phyloP scores from a whole-genome alignment of 1,284 basidiomycete genomes.

The Cystobasidiaceae sp. region DNA sequence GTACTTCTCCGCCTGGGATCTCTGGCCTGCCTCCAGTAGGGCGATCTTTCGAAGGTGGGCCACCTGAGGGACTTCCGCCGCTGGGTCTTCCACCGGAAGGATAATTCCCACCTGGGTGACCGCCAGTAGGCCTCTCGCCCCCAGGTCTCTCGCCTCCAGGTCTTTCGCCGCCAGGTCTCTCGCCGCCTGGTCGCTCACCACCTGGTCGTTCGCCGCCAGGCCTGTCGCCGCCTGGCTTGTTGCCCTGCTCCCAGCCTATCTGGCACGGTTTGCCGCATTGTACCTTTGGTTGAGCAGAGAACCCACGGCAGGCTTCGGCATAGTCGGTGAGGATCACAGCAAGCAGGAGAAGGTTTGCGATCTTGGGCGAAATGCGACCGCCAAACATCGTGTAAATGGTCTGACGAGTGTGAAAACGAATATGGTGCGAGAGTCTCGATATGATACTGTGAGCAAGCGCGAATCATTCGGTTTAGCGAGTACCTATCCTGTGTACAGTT shows the following conservation, averaged over 20 bases:
- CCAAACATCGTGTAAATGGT: no score
- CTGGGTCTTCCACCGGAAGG: not conserved
- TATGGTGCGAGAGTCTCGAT: no score
- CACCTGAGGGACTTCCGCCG: not conserved
- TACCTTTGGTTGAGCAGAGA: not conserved
- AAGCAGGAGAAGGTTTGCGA: not conserved
- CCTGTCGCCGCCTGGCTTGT: not conserved
- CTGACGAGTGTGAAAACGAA: no score
- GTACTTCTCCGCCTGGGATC: not conserved
- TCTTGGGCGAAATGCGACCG: no score
- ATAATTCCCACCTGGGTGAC: not conserved
- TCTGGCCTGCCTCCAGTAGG: not conserved
- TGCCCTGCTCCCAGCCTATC: not conserved
- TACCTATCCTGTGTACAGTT: no score
- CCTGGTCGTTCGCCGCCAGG: not conserved
- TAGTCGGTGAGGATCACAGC: not conserved
- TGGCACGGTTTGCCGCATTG: not conserved
- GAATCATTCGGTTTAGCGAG: no score
- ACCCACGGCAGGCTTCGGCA: not conserved
- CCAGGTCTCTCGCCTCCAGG: not conserved
- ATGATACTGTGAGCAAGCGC: no score
- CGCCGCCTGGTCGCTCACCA: not conserved
- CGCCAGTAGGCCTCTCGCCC: not conserved
- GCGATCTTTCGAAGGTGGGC: not conserved
- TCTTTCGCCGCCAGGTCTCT: not conserved